Evolutionary conservation across 2,329 filamentous ascomycete genomes (phyloP).

Genomic region (Furcasterigmium sp.): DNA sequence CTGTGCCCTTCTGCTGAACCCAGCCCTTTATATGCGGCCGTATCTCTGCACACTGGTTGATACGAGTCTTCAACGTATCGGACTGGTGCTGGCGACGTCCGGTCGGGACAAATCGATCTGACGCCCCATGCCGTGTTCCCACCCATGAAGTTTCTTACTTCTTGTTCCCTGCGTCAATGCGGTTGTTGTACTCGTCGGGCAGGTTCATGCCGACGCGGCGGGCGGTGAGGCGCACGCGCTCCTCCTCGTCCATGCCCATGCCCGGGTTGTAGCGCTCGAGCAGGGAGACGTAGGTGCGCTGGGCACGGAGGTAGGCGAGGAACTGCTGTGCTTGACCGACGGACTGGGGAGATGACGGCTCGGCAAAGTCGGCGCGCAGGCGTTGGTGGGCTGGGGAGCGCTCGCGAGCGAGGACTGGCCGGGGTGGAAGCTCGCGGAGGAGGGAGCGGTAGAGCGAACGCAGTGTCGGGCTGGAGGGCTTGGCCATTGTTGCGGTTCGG

Average conservation of each 20-base stretch:
- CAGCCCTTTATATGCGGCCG: too few species aligned
- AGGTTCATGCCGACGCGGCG: conserved; percentile 86
- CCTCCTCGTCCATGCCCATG: conserved; percentile 80
- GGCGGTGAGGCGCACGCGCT: conserved; percentile 78
- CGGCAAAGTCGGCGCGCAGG: conserved; percentile 59
- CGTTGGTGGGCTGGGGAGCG: conserved; percentile 66
- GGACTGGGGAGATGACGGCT: conserved; percentile 21
- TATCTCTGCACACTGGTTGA: too few species aligned
- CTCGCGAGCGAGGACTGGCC: conserved; percentile 46
- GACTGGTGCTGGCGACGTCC: too few species aligned
- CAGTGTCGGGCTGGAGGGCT: conserved; percentile 32
- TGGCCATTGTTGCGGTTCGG: conserved; percentile 13
- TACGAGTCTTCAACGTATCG: too few species aligned
- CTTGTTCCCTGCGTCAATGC: neutral
- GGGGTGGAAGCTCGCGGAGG: conserved; percentile 81
- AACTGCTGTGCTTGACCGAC: conserved; percentile 65
- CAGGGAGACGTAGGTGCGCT: conserved; percentile 74
- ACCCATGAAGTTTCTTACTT: too few species aligned
- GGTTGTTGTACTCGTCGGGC: conserved; percentile 52
- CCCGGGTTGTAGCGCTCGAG: conserved; percentile 92
- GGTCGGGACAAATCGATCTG: too few species aligned
- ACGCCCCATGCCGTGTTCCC: too few species aligned
- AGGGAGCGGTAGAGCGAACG: conserved; percentile 83
- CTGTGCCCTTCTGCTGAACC: too few species aligned
- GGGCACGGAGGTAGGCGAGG: conserved; percentile 74